Evolutionary conservation across 768 basidiomycete genomes (phyloP).

Genomic region (Boletus subparvulus): DNA sequence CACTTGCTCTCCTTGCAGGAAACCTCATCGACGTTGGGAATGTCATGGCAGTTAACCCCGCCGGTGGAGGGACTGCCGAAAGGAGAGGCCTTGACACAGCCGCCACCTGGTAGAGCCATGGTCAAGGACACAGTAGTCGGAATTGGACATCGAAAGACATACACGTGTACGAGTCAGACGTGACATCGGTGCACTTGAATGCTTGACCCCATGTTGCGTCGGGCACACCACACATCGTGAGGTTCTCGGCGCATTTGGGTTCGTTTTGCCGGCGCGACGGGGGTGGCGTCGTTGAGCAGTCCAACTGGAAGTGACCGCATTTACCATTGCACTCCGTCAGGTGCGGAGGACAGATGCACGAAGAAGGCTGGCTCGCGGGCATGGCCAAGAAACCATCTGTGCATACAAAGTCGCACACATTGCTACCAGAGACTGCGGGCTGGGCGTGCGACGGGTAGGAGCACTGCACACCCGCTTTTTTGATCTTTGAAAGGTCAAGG

Average conservation of each 20-base stretch:
- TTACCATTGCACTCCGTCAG: slow-evolving; percentile 32
- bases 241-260: slow-evolving; percentile 21
- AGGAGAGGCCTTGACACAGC: slow-evolving; percentile 29
- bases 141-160: slow-evolving; percentile 11
- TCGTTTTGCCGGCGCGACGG: slow-evolving; percentile 18
- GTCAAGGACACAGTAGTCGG: neutral
- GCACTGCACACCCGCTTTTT: slow-evolving; percentile 24
- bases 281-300: slow-evolving; percentile 18
- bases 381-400: slow-evolving; percentile 27
- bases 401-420: slow-evolving; percentile 33
- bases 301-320: slow-evolving; percentile 26
- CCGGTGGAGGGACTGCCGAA: slow-evolving; percentile 10
- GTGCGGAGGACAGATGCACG: slow-evolving; percentile 30
- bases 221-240: slow-evolving; percentile 29
- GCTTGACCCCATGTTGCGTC: slow-evolving; percentile 12
- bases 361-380: slow-evolving; percentile 14
- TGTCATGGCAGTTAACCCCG: slow-evolving; percentile 35
- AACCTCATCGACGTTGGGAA: slow-evolving; percentile 30
- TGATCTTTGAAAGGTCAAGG: slow-evolving; percentile 20
- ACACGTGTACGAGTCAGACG: slow-evolving; percentile 31
- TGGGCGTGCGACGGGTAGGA: slow-evolving; percentile 33
- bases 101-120: slow-evolving; percentile 30
- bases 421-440: slow-evolving; percentile 14
- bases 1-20: slow-evolving; percentile 30
- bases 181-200: slow-evolving; percentile 34